phyloP scores from a whole-genome alignment of 1,284 basidiomycete species.

The Apiotrichum sp. region DNA sequence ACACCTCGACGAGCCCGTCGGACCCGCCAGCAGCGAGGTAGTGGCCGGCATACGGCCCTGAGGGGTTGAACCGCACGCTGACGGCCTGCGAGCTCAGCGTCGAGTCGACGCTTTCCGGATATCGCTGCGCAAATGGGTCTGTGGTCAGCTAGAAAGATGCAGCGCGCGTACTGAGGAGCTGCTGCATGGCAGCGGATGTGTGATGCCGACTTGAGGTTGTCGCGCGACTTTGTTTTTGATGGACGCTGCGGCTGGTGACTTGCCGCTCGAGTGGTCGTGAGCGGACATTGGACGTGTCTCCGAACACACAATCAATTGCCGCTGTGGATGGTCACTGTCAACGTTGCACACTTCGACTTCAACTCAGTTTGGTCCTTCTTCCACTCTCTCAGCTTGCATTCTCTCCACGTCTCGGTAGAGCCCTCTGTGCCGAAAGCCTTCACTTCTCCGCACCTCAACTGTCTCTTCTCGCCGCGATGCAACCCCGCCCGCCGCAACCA shows the following conservation, averaged over 20 bases:
- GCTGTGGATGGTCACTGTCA: no score
- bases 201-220: not conserved
- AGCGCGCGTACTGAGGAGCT: constrained; percentile 36
- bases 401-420: no score
- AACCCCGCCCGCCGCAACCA: constrained; percentile 16
- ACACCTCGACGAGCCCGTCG: constrained; percentile 79
- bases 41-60: constrained; percentile 58
- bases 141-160: not conserved
- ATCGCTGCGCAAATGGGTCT: constrained; percentile 53
- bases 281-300: no score
- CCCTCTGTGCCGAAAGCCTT: no score
- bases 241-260: no score
- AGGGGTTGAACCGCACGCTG: constrained; percentile 75
- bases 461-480: constrained; percentile 8
- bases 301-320: no score
- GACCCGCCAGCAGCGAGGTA: constrained; percentile 78
- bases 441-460: no score
- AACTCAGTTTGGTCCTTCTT: no score
- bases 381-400: no score
- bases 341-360: no score
- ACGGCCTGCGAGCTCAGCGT: constrained; percentile 74
- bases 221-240: not conserved
- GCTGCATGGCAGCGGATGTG: constrained; percentile 39
- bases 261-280: no score
- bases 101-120: constrained; percentile 57